Percentiles rank a stretch among this genome's conserved stretches.
Evolutionary conservation across 768 basidiomycete genomes (phyloP).

Genomic region (Omphalotus guepiniiformis): DNA sequence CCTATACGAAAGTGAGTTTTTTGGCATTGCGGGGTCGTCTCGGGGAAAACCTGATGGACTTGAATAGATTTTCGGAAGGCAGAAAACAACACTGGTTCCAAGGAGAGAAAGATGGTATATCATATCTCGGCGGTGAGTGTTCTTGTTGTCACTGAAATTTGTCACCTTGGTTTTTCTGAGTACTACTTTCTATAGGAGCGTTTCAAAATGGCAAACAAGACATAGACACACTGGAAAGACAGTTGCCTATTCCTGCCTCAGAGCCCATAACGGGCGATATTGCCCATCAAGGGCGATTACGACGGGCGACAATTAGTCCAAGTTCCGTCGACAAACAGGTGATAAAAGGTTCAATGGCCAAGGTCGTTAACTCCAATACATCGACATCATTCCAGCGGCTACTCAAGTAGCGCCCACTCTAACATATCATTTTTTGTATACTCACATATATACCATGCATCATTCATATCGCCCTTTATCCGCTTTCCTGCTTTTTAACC

Average conservation of each 20-base stretch:
- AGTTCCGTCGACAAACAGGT: slow-evolving; percentile 42
- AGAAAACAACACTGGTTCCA: slow-evolving; percentile 61
- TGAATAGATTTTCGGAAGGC: slow-evolving; percentile 53
- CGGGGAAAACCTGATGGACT: slow-evolving; percentile 5
- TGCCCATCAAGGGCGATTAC: slow-evolving; percentile 35
- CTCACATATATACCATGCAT: background rate
- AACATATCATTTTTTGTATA: background rate
- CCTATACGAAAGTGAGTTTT: slow-evolving; percentile 56
- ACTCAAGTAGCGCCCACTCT: slow-evolving; percentile 7
- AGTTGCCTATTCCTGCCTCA: slow-evolving; percentile 28
- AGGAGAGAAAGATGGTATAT: slow-evolving; percentile 49
- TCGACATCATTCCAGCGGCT: slow-evolving; percentile 23
- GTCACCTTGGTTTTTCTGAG: background rate
- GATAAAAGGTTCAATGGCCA: slow-evolving; percentile 52
- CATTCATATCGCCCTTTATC: background rate
- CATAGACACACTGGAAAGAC: slow-evolving; percentile 13
- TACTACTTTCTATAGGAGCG: background rate
- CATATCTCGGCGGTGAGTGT: slow-evolving; percentile 43
- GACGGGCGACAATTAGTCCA: slow-evolving; percentile 34
- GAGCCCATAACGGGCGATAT: slow-evolving; percentile 34
- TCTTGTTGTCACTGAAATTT: slow-evolving; percentile 7
- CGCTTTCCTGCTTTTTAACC: background rate
- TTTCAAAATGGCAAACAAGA: slow-evolving; percentile 10
- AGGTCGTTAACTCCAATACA: slow-evolving; percentile 35
- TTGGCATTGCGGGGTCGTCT: too few species aligned